Percentiles rank a stretch among this genome's conserved stretches.
Conservation (phyloP, 768 basidiomycete species). For the Lactifluus echinatus region DNA sequence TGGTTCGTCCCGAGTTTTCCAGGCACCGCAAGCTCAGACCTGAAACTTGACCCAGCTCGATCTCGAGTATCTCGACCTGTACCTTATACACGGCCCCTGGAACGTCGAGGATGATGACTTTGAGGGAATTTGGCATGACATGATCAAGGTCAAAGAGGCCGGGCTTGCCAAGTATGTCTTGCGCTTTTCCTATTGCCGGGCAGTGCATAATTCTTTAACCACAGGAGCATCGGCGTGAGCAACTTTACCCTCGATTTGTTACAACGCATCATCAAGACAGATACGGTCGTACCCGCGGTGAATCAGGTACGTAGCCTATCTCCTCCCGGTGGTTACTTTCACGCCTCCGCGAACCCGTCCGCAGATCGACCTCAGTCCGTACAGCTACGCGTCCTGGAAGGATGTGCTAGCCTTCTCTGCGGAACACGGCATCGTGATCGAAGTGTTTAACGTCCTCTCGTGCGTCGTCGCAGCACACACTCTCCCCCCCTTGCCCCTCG, state of each 20-base stretch:
- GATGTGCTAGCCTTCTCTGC: conserved; percentile 45
- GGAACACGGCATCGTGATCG: conserved; percentile 50
- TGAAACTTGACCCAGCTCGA: conserved; percentile 40
- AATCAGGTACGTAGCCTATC: conserved; percentile 46
- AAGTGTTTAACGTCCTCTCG: conserved; percentile 58
- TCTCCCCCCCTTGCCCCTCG: too few relatives aligned
- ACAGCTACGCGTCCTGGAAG: conserved; percentile 53
- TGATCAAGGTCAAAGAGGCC: conserved; percentile 44
- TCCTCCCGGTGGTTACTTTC: not conserved
- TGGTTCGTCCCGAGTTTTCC: too few relatives aligned
- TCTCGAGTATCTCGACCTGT: conserved; percentile 54
- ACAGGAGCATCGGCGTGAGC: conserved; percentile 65
- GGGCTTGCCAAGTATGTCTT: conserved; percentile 30
- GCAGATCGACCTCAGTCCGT: conserved; percentile 64
- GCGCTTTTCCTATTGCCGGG: not conserved
- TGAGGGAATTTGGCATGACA: conserved; percentile 42
- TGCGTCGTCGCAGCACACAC: too few relatives aligned
- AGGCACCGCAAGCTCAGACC: too few relatives aligned
- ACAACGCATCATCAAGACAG: conserved; percentile 40
- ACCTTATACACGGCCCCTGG: conserved; percentile 53
- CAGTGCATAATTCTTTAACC: too few relatives aligned
- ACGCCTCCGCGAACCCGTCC: not conserved
- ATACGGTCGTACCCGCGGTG: conserved; percentile 52
- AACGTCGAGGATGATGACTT: conserved; percentile 26
- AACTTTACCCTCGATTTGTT: conserved; percentile 52